Base-by-base conservation (phyloP, 2,329 filamentous ascomycete genomes). In the Xylariaceae sp. region DNA sequence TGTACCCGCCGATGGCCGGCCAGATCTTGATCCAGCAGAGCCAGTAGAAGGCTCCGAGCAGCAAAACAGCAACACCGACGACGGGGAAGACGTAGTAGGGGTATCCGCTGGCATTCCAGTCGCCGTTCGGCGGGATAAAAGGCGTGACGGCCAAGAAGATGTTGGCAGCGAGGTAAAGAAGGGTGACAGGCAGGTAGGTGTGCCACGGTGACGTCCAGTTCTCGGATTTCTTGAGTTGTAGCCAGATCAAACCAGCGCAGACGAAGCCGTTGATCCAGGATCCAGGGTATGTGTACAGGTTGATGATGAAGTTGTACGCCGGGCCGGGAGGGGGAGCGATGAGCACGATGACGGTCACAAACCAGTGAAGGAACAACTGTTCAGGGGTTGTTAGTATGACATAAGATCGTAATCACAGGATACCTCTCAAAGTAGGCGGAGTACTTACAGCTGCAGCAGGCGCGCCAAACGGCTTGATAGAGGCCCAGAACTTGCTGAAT, bases 261-360 rank as follows among this genome's bases (percentile, higher is more conserved):
- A 83, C 79, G 49, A 82, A 80, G 0, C 72, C 74, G 63, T 82
- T 80, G 69, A 82, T 80, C 78, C 80, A 82, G 0, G 80, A 74
- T 0, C 78, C 78, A 0, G 81, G 80, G 58, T 83, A 83, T 0
- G 79, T 80, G 65, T 77, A 80, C 51, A 86, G 70, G 62, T 84
- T 81, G 53, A 83, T 77, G 47, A 86, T 80, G 66, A 89, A 89
- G 72, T 86, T 87, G 71, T 89, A 89, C 0, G 86, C 86, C 13
- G 86, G 80, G 0, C 86, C 87, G 0, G 85, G 82, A 0, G 87
- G 87, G 1, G 86, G 86, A 0, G 85, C 86, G 2, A 88, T 71
- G 37, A 90, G 79, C 10, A 89, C 79, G 50, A 89, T 79, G 59
- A 87, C 76, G 0, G 85, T 87, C 2, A 88, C 78, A 13, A 86